These are phyloP conservation scores for Tephrocybe sp. DNA, from an alignment of 768 basidiomycete genomes.

Conservation along the genomic window DNA sequence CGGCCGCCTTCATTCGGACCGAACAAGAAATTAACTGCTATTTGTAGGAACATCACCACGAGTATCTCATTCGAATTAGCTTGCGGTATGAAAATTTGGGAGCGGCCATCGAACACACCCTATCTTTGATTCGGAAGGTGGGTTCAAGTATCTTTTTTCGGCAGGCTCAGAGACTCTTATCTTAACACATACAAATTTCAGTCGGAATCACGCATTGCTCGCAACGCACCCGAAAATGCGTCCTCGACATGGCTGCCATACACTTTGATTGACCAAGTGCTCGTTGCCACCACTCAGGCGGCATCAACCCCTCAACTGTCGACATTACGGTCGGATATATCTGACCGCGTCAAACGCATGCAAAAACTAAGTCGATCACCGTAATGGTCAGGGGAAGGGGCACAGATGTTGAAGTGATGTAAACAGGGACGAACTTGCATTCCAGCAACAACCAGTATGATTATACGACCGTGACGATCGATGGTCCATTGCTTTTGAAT, in stretches of 20 bases:
- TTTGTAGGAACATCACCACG: constrained; percentile 68
- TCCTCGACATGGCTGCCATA: constrained; percentile 81
- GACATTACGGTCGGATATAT: constrained; percentile 59
- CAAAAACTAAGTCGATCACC: constrained; percentile 56
- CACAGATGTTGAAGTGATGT: too few relatives aligned
- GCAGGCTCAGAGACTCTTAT: constrained; percentile 7
- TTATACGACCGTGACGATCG: too few relatives aligned
- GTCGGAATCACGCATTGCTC: constrained; percentile 55
- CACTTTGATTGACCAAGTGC: constrained; percentile 79
- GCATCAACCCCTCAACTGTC: constrained; percentile 48
- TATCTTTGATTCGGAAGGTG: constrained; percentile 71
- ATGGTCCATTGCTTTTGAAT: too few relatives aligned
- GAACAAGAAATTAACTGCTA: constrained; percentile 2
- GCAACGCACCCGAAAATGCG: constrained; percentile 52
- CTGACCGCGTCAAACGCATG: constrained; percentile 64
- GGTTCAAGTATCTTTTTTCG: constrained; percentile 46
- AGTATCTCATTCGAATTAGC: constrained; percentile 78
- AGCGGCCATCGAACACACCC: constrained; percentile 72
- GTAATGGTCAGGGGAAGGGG: background rate
- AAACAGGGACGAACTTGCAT: too few relatives aligned
- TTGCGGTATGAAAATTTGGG: constrained; percentile 80
- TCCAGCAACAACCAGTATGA: background rate
- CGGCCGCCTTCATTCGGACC: constrained; percentile 4
- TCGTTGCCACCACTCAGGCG: constrained; percentile 58
- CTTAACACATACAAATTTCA: constrained; percentile 25